phyloP scores from a whole-genome alignment of 441 rosid species.

The Hura crepitans region DNA sequence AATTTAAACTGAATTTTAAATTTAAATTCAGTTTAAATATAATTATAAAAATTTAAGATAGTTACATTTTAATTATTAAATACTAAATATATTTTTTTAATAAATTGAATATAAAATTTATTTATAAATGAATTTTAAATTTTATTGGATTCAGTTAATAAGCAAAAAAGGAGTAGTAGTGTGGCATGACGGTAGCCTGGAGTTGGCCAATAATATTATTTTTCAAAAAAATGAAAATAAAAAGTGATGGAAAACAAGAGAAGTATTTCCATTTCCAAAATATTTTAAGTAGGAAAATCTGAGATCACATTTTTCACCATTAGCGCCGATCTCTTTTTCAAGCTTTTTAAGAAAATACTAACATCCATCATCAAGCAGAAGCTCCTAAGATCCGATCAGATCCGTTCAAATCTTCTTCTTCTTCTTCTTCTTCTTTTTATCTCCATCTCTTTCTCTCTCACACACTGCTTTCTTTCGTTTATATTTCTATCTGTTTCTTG shows the following conservation, averaged over 20 bases:
- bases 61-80: too few relatives aligned
- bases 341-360: background rate
- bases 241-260: background rate
- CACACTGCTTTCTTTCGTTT: background rate
- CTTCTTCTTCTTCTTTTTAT: background rate
- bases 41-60: too few relatives aligned
- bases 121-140: too few relatives aligned
- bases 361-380: constrained; percentile 13
- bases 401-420: constrained; percentile 27
- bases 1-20: too few relatives aligned
- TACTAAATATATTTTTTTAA: too few relatives aligned
- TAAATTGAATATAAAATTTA: too few relatives aligned
- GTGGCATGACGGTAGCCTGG: too few relatives aligned
- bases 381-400: constrained; percentile 41
- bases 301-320: background rate
- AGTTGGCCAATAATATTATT: too few relatives aligned
- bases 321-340: constrained; percentile 23
- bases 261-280: background rate
- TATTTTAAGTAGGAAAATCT: background rate
- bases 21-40: too few relatives aligned
- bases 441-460: constrained; percentile 10
- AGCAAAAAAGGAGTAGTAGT: too few relatives aligned
- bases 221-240: background rate
- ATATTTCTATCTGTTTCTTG: background rate
- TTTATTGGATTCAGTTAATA: too few relatives aligned